A percentile compares a stretch with the other conserved stretches of the same genome.
phyloP scores from a whole-genome alignment of 2,329 filamentous ascomycete genomes.

The Fusarium coicis region DNA sequence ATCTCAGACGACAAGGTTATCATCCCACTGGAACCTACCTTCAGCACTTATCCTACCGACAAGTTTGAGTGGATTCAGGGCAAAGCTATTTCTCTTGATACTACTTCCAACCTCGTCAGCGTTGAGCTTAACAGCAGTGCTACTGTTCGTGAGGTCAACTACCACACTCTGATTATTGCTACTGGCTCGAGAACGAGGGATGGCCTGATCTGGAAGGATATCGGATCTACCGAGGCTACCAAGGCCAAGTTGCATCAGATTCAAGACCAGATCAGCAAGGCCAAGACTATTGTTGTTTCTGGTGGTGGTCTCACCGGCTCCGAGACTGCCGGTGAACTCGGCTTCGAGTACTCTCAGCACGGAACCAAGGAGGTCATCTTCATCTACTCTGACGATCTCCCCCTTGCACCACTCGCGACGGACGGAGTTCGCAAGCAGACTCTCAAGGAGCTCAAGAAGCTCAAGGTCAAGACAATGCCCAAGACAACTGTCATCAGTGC shows the following conservation, averaged over 20 bases:
- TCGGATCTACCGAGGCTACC: conserved; percentile 56
- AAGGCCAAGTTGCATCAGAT: conserved; percentile 51
- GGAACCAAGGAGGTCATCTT: conserved; percentile 60
- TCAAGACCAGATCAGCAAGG: conserved; percentile 53
- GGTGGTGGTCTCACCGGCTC: conserved; percentile 63
- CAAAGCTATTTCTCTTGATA: conserved; percentile 57
- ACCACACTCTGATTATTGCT: conserved; percentile 65
- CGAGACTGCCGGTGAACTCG: conserved; percentile 64
- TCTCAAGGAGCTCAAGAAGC: conserved; percentile 53
- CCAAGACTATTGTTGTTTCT: conserved; percentile 61
- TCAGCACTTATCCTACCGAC: conserved; percentile 58
- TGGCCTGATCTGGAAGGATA: conserved; percentile 61
- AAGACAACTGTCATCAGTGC: conserved; percentile 51
- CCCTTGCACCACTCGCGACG: conserved; percentile 49
- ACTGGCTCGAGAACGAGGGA: conserved; percentile 60
- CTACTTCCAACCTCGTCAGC: conserved; percentile 54
- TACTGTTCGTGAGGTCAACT: conserved; percentile 52
- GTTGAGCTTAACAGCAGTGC: conserved; percentile 51
- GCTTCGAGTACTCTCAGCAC: conserved; percentile 55
- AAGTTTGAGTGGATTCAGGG: conserved; percentile 65
- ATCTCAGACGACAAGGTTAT: conserved; percentile 55
- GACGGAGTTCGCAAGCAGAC: conserved; percentile 54
- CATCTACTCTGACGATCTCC: conserved; percentile 52
- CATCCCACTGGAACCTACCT: conserved; percentile 53
- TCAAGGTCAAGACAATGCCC: conserved; percentile 56